These are phyloP conservation scores for Fraxinus cuspidata DNA, from an alignment of 257 asterid species.

Conservation along the genomic window DNA sequence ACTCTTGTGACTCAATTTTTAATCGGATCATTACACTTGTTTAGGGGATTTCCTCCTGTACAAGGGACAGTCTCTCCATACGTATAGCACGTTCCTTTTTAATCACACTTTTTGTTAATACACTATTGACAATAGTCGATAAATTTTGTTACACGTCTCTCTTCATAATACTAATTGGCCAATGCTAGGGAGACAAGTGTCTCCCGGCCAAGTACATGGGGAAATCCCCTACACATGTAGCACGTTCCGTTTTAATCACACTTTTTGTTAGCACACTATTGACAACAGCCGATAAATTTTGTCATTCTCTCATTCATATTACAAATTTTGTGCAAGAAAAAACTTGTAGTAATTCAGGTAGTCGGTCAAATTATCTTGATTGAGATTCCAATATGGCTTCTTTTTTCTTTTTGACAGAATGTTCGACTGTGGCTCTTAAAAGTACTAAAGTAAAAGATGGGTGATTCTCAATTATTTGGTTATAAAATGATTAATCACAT, in stretches of 20 bases:
- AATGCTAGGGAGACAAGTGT: no score
- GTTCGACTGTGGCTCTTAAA: not conserved
- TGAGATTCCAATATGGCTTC: not conserved
- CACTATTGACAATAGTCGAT: not conserved
- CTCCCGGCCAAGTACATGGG: no score
- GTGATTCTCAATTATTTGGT: conserved; percentile 39
- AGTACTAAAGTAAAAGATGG: not conserved
- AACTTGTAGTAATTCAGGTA: not conserved
- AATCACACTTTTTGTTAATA: not conserved
- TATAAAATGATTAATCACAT: conserved; percentile 26
- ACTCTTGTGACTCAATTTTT: conserved; percentile 28
- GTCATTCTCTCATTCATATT: no score
- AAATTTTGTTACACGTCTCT: not conserved
- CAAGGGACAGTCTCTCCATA: no score
- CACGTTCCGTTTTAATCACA: conserved; percentile 1
- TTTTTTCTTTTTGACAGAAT: not conserved
- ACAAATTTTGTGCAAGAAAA: not conserved
- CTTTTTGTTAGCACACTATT: not conserved
- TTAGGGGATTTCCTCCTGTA: no score
- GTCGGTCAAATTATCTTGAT: not conserved
- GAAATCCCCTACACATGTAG: no score
- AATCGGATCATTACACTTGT: no score
- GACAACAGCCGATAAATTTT: no score
- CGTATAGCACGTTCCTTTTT: not conserved
- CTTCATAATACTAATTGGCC: no score